phyloP scores from a whole-genome alignment of 192 early-diverging fungal genomes.

The Backusella circina region DNA sequence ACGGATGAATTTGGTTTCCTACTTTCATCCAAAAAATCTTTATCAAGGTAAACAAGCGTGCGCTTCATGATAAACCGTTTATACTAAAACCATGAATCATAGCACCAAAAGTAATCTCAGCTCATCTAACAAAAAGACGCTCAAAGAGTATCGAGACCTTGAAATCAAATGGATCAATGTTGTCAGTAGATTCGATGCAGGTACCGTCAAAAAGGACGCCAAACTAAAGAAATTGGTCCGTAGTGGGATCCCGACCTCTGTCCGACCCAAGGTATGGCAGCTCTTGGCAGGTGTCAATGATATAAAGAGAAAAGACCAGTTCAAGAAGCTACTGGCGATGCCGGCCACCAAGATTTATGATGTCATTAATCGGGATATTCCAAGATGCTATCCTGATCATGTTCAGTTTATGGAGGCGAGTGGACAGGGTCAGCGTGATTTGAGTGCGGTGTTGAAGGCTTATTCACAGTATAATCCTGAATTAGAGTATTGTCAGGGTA shows the following conservation, averaged over 20 bases:
- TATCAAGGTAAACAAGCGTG: constrained; percentile 15
- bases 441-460: constrained; percentile 75
- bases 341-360: constrained; percentile 63
- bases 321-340: constrained; percentile 34
- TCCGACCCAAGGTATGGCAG: constrained; percentile 70
- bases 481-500: constrained; percentile 95
- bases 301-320: constrained; percentile 48
- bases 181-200: constrained; percentile 34
- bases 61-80: no score
- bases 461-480: constrained; percentile 84
- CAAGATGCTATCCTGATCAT: constrained; percentile 85
- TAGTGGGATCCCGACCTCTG: constrained; percentile 63
- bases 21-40: background rate
- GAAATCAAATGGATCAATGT: constrained; percentile 43
- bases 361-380: constrained; percentile 87
- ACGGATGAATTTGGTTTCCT: constrained; percentile 30
- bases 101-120: background rate
- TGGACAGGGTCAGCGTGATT: constrained; percentile 71
- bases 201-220: constrained; percentile 36
- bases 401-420: constrained; percentile 67
- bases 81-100: background rate
- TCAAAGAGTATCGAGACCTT: constrained; percentile 39
- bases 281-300: constrained; percentile 53
- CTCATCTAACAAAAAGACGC: constrained; percentile 15
- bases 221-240: constrained; percentile 72